Conservation (phyloP, 768 basidiomycete genomes). For the Dictyophora rubrovolvata region DNA sequence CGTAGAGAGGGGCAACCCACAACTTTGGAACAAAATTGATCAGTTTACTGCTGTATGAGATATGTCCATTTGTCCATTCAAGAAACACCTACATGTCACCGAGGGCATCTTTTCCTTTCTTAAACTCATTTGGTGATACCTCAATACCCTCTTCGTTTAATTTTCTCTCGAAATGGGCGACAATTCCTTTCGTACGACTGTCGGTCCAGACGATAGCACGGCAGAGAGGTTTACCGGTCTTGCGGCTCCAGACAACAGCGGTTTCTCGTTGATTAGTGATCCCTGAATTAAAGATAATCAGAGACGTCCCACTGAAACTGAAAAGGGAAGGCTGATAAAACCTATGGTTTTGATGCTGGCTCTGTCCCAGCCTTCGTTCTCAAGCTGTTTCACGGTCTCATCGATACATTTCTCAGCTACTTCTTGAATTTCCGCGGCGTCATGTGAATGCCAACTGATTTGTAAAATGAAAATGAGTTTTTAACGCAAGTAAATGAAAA, state of each 20-base stretch:
- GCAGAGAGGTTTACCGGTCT: constrained; percentile 82
- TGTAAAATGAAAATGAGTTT: neutral
- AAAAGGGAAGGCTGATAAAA: constrained; percentile 25
- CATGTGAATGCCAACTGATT: constrained; percentile 89
- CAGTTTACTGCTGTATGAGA: constrained; percentile 10
- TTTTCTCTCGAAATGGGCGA: constrained; percentile 69
- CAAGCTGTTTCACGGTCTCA: constrained; percentile 58
- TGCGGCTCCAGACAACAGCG: constrained; percentile 83
- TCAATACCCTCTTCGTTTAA: constrained; percentile 68
- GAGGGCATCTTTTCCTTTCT: constrained; percentile 60
- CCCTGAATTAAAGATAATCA: constrained; percentile 31
- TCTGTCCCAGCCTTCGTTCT: constrained; percentile 64
- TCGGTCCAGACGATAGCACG: constrained; percentile 95
- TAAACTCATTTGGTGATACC: constrained; percentile 50
- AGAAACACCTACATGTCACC: constrained; percentile 47
- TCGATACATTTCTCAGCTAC: constrained; percentile 69
- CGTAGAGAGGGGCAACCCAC: constrained; percentile 89
- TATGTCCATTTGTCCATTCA: neutral
- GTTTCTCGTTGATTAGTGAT: constrained; percentile 99
- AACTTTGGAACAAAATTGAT: constrained; percentile 36
- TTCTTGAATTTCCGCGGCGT: constrained; percentile 70
- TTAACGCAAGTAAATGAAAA: neutral
- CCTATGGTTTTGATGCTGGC: constrained; percentile 88
- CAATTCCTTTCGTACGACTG: constrained; percentile 77
- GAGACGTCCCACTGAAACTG: constrained; percentile 12